Conservation (phyloP, 2,329 filamentous ascomycete species). For the Ceratocystis papillata region DNA sequence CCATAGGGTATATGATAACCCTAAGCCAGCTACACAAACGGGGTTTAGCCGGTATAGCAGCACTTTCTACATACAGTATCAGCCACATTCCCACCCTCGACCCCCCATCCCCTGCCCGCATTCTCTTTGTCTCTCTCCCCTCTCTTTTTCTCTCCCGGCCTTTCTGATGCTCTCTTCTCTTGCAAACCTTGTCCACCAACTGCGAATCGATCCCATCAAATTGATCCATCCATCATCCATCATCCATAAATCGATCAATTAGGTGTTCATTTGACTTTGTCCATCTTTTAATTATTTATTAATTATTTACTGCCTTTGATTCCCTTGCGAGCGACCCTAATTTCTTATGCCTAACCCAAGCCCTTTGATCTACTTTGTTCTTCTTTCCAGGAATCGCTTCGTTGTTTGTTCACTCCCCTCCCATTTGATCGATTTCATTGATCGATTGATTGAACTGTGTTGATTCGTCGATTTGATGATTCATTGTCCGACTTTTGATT, state of each 20-base stretch:
- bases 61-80: too few relatives aligned
- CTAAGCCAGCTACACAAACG: too few relatives aligned
- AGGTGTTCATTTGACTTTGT: neutral
- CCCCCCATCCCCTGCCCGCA: neutral
- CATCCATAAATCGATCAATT: too few relatives aligned
- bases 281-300: neutral
- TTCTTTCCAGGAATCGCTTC: neutral
- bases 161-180: too few relatives aligned
- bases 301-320: neutral
- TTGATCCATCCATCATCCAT: too few relatives aligned
- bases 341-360: conserved; percentile 2
- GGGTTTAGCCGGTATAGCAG: too few relatives aligned
- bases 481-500: neutral
- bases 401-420: neutral
- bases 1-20: too few relatives aligned
- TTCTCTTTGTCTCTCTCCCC: neutral
- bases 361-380: neutral
- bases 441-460: neutral
- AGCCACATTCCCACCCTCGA: neutral
- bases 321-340: neutral
- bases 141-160: neutral
- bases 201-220: too few relatives aligned
- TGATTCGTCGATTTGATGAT: conserved; percentile 5
- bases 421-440: neutral
- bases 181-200: too few relatives aligned